Evolutionary conservation across 345 rosid species (phyloP), one percentile per base, ranked within the genome.

Genomic region (Aquilaria malaccensis): DNA sequence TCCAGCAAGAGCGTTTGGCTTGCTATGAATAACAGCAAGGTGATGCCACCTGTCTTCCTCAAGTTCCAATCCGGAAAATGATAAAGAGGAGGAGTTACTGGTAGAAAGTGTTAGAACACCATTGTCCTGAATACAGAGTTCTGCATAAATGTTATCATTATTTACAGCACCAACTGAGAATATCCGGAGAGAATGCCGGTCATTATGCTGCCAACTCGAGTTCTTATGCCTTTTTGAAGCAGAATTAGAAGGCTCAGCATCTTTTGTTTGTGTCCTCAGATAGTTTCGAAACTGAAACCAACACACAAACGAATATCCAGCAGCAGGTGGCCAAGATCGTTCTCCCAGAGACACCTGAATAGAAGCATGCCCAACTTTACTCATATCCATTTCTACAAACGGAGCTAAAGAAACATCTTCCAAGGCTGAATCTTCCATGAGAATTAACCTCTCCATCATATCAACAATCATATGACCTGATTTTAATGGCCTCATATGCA

Each of bases 281-380:
- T 84, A 84, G 65, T 88, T 80, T 54, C 63, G 87, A 68, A 82
- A 85, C 82, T 91, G 93, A 75, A 91, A 91, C 97, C 97, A 91
- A 64, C 97, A 88, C 62, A 79, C 88, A 77, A 91, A 91, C 51
- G 97, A 91, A 84, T 91, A 91, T 43, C 97, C 97, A 67, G 94
- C 97, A 55, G 96, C 96, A 72, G 96, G 97, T 63, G 97, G 97
- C 97, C 97, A 91, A 61, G 97, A 88, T 77, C 97, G 82, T 77
- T 88, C 97, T 67, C 97, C 97, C 15, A 91, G 75, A 65, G 97
- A 85, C 53, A 85, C 97, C 82, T 91, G 97, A 69, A 91, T 73
- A 68, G 97, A 84, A 71, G 96, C 96, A 72, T 88, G 89, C 46
- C 97, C 97, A 63, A 80, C 71, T 78, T 85, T 91, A 70, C 84